Conservation (phyloP, 176 grass and related monocot species). For the Eleusine indica region DNA sequence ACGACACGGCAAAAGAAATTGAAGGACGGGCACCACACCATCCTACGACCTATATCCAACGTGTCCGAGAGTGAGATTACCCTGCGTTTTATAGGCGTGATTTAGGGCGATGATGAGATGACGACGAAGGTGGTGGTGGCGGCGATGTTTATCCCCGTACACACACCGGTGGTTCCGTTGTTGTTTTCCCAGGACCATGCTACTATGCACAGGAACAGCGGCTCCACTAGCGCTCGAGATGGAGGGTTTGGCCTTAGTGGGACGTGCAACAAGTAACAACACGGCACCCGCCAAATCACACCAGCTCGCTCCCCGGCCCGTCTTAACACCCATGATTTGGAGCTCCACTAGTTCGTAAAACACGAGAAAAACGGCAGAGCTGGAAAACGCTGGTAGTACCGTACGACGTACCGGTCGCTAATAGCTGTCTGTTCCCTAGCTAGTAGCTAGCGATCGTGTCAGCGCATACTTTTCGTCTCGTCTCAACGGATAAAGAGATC, state of each 20-base stretch:
- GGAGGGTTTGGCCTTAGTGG: not conserved
- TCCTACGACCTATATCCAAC: not conserved
- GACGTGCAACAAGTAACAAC: not conserved
- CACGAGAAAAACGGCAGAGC: not conserved
- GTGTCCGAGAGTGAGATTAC: not conserved
- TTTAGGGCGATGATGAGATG: not conserved
- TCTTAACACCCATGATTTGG: slow-evolving; percentile 26
- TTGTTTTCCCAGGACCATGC: slow-evolving; percentile 50
- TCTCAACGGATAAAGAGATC: too few species aligned
- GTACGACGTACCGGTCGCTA: too few species aligned
- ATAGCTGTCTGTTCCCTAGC: too few species aligned
- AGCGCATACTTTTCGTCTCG: too few species aligned
- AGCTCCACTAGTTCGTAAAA: not conserved
- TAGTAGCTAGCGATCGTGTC: too few species aligned
- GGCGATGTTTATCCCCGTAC: not conserved
- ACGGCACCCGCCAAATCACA: not conserved
- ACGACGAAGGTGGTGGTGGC: not conserved
- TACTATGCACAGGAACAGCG: not conserved
- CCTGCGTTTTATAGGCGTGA: not conserved
- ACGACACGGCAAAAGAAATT: too few species aligned
- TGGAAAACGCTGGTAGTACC: too few species aligned
- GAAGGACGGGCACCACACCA: too few species aligned
- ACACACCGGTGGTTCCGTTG: slow-evolving; percentile 33
- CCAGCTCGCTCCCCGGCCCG: not conserved
- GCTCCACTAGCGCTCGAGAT: not conserved